Base-by-base conservation (phyloP, 768 basidiomycete genomes). In the Gloeophyllum trabeum region DNA sequence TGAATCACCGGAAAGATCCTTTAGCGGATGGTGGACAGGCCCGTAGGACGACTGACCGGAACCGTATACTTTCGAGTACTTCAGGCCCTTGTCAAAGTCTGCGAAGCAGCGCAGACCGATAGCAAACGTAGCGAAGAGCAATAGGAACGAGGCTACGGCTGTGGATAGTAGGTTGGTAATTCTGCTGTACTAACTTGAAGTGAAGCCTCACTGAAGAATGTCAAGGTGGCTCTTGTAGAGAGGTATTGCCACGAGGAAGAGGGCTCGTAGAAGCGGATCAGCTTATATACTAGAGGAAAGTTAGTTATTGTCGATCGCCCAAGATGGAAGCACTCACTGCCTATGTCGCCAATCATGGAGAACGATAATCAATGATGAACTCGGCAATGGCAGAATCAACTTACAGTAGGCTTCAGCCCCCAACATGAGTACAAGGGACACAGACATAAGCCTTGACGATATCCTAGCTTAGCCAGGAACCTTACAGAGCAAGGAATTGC, bases 41-140 rank as follows among this genome's bases (percentile, higher is more conserved):
- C 50, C 51, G 52, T 61, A 59, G 7, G 54, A 69, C 83, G 28
- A 32, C 28, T 32, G 28, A 32, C 28, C 28, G 16, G 71, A 61
- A 90, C 87, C 75, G 51, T 79, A 71, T 47, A 73, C 68, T 66
- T 91, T 91, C 39, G 85, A 79, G 13, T 70, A 60, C 42, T 70
- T 65, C 16, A 91, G 63, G n/a, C 89, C 88, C 55, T 75, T 75
- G 59, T 84, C 80, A 53, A 91, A 91, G 64, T 90, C 87, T 22
- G 68, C 56, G 65, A 85, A 84, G 57, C 88, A 91, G 40, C 79
- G 76, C 18, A 89, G 55, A 18, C 88, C 88, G 21, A 90, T 71
- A 10, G 63, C 70, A 52, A 91, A 87, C 7, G 84, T 85, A n/a
- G 66, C 57, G 43, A 87, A 70, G 22, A 90, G 59, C 35, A 90